Evolutionary conservation across 2,329 filamentous ascomycete genomes (phyloP).

Genomic region (Chrysoporthe austroafricana): DNA sequence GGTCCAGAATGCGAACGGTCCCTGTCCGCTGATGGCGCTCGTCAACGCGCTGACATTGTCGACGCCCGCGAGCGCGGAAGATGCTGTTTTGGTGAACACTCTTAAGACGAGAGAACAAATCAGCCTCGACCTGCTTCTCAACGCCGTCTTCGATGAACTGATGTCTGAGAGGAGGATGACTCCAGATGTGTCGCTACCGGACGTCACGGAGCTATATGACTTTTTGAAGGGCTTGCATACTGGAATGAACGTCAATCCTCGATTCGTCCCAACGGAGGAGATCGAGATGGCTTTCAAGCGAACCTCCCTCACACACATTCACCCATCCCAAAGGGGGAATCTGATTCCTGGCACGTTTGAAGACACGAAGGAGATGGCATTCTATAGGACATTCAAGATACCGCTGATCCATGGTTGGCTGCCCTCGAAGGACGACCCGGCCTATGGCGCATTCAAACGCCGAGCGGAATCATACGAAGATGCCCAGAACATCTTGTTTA

Average conservation of each 20-base stretch:
- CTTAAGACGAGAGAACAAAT: slow-evolving; percentile 83
- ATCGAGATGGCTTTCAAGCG: slow-evolving; percentile 52
- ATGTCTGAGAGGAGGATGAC: slow-evolving; percentile 75
- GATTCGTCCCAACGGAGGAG: slow-evolving; percentile 68
- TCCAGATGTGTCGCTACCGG: slow-evolving; percentile 69
- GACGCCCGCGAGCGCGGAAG: slow-evolving; percentile 63
- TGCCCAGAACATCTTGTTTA: slow-evolving; percentile 84
- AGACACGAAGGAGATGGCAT: slow-evolving; percentile 82
- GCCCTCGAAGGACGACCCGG: slow-evolving; percentile 67
- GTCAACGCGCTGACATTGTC: slow-evolving; percentile 91
- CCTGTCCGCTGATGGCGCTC: slow-evolving; percentile 88
- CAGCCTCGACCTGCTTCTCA: slow-evolving; percentile 80
- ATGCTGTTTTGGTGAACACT: slow-evolving; percentile 77
- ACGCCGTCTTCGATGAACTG: slow-evolving; percentile 91
- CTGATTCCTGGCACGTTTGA: slow-evolving; percentile 76
- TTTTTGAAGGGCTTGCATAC: slow-evolving; percentile 91
- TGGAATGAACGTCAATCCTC: slow-evolving; percentile 97
- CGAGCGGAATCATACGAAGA: slow-evolving; percentile 88
- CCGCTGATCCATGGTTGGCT: slow-evolving; percentile 95
- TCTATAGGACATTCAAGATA: slow-evolving; percentile 88
- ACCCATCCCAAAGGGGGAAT: slow-evolving; percentile 53
- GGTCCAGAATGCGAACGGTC: slow-evolving; percentile 91
- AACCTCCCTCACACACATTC: slow-evolving; percentile 56
- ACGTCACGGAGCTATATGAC: slow-evolving; percentile 83
- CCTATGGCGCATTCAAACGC: slow-evolving; percentile 70